Percentiles rank a stretch among this genome's conserved stretches.
These are phyloP conservation scores for Baudoinia panamericana DNA, from an alignment of 495 filamentous ascomycete species.

Conservation along the genomic window DNA sequence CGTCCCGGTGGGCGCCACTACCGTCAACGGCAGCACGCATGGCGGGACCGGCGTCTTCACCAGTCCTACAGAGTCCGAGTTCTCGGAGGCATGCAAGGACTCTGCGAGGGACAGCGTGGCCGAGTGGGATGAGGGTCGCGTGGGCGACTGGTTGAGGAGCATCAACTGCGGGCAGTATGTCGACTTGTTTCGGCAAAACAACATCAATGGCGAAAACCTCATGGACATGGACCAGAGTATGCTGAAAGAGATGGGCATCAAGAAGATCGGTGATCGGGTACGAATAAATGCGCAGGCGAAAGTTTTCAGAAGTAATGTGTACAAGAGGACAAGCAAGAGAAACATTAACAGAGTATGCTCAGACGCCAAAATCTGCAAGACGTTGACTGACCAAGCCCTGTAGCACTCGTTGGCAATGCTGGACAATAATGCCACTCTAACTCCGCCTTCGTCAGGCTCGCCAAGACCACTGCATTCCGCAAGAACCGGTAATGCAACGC, in stretches of 20 bases:
- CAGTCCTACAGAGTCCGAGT: conserved; percentile 89
- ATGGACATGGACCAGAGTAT: conserved; percentile 94
- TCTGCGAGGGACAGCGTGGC: conserved; percentile 5
- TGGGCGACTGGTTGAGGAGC: conserved; percentile 76
- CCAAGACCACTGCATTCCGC: conserved; percentile 46
- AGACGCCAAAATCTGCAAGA: no score
- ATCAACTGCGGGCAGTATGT: conserved; percentile 92
- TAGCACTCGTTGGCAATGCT: conserved; percentile 62
- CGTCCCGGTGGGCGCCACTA: conserved; percentile 40
- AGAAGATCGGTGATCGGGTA: conserved; percentile 96
- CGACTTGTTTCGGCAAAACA: conserved; percentile 76
- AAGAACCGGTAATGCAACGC: conserved; percentile 34
- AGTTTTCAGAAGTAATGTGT: conserved; percentile 72
- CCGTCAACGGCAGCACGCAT: conserved; percentile 42
- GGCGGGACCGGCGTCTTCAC: conserved; percentile 49
- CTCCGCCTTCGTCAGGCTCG: conserved; percentile 52
- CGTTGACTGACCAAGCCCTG: conserved; percentile 16
- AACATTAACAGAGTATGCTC: conserved; percentile 60
- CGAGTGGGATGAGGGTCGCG: conserved; percentile 79
- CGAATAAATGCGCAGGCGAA: conserved; percentile 83
- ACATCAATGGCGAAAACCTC: conserved; percentile 92
- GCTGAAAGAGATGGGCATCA: conserved; percentile 94
- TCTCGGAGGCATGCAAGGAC: conserved; percentile 52
- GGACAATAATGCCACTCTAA: conserved; percentile 42
- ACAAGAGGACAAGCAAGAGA: conserved; percentile 69